Conservation (phyloP, 129 eudicot species). For the Escallonia herrerae region DNA sequence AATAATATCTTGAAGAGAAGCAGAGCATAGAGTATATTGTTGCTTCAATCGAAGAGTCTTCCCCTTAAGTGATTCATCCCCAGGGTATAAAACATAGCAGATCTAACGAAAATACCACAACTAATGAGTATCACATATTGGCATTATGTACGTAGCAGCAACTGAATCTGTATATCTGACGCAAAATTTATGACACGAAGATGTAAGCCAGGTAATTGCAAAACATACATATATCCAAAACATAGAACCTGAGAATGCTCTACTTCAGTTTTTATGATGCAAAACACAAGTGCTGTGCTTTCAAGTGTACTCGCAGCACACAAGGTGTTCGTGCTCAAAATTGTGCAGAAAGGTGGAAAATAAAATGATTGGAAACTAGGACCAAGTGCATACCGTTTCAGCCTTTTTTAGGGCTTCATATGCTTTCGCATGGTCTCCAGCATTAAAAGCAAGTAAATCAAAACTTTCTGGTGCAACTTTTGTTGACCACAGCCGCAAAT, state of each 20-base stretch:
- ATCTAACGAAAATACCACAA: conserved; percentile 34
- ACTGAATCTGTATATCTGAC: no score
- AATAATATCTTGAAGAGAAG: conserved; percentile 81
- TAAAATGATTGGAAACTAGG: neutral
- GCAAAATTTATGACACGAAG: no score
- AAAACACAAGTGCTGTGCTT: neutral
- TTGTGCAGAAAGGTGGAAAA: neutral
- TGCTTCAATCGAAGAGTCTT: conserved; percentile 79
- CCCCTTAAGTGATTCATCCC: conserved; percentile 72
- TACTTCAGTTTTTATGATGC: neutral
- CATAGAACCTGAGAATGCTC: no score
- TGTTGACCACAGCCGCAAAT: conserved; percentile 75
- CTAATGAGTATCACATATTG: neutral
- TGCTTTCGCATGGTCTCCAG: conserved; percentile 71
- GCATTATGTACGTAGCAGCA: neutral
- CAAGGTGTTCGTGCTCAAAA: neutral
- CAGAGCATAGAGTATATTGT: conserved; percentile 75
- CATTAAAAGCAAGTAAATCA: conserved; percentile 60
- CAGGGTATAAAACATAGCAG: conserved; percentile 72
- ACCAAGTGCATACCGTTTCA: conserved; percentile 45
- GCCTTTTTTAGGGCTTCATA: conserved; percentile 58
- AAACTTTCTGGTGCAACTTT: conserved; percentile 54
- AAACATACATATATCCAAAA: no score
- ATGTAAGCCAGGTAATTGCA: no score
- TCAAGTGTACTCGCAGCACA: neutral